phyloP scores from a whole-genome alignment of 331 rosid genomes.

The Quercus lobata region DNA sequence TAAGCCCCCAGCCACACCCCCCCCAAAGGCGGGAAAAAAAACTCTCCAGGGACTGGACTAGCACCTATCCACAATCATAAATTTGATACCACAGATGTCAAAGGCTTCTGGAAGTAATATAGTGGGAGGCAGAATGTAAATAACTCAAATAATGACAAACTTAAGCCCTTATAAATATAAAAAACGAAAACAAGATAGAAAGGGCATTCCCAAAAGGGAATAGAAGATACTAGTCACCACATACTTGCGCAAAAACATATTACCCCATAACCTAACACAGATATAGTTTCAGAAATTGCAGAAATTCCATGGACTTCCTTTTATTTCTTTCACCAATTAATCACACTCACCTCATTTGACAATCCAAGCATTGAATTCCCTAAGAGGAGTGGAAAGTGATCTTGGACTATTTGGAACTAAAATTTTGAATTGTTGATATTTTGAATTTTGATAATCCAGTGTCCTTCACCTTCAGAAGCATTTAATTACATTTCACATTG shows the following conservation, averaged over 20 bases:
- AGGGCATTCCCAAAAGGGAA: background rate
- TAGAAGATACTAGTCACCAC: background rate
- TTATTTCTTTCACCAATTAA: background rate
- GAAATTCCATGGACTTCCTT: background rate
- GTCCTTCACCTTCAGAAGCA: background rate
- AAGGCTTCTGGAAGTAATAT: background rate
- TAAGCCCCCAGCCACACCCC: background rate
- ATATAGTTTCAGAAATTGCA: background rate
- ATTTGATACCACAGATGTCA: background rate
- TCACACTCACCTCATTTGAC: background rate
- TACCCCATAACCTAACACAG: background rate
- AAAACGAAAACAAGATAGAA: background rate
- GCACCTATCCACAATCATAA: background rate
- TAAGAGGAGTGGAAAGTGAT: background rate
- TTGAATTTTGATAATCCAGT: background rate
- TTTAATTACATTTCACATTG: background rate
- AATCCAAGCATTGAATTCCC: background rate
- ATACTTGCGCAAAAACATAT: background rate
- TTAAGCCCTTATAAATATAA: background rate
- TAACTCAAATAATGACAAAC: background rate
- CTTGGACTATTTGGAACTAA: background rate
- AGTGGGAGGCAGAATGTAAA: background rate
- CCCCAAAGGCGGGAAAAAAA: fast-evolving
- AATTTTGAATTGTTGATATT: background rate
- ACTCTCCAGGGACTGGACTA: background rate